These are phyloP conservation scores for Aspergillus eucalypticola DNA, from an alignment of 2,329 filamentous ascomycete species.

Conservation along the genomic window DNA sequence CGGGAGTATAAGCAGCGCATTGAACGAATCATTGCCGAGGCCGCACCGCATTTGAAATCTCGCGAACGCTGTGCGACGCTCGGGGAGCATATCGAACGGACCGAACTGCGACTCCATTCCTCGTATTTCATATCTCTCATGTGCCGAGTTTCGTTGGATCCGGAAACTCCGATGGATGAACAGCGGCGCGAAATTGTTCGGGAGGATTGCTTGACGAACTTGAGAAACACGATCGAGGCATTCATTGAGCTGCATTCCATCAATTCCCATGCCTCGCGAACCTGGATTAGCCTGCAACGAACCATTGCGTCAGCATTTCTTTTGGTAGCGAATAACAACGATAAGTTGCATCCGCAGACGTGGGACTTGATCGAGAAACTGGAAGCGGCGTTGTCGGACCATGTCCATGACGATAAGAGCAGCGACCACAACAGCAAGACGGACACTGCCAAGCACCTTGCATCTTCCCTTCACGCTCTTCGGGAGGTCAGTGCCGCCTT, in stretches of 20 bases:
- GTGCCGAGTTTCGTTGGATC: constrained; percentile 56
- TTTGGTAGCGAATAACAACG: constrained; percentile 34
- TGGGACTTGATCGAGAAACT: constrained; percentile 33
- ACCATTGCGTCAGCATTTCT: constrained; percentile 45
- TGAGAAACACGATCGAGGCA: constrained; percentile 56
- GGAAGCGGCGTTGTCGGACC: constrained; percentile 33
- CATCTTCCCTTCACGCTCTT: constrained; percentile 35
- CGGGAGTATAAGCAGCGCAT: constrained; percentile 57
- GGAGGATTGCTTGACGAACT: constrained; percentile 54
- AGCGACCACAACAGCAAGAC: constrained; percentile 29
- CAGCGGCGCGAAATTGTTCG: constrained; percentile 40
- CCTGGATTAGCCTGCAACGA: constrained; percentile 46
- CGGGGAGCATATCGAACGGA: constrained; percentile 58
- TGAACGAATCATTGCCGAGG: constrained; percentile 56
- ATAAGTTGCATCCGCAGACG: constrained; percentile 24
- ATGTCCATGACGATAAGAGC: constrained; percentile 31
- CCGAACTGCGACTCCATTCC: constrained; percentile 60
- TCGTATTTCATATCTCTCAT: constrained; percentile 61
- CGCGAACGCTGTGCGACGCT: constrained; percentile 39
- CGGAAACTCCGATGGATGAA: constrained; percentile 43
- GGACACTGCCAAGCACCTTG: constrained; percentile 36
- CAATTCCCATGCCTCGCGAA: constrained; percentile 40
- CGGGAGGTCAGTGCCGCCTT: constrained; percentile 35
- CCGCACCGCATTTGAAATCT: constrained; percentile 57
- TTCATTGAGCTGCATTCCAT: constrained; percentile 55